These are phyloP conservation scores for Bruguiera parviflora DNA, from an alignment of 345 rosid genomes.

Conservation along the genomic window DNA sequence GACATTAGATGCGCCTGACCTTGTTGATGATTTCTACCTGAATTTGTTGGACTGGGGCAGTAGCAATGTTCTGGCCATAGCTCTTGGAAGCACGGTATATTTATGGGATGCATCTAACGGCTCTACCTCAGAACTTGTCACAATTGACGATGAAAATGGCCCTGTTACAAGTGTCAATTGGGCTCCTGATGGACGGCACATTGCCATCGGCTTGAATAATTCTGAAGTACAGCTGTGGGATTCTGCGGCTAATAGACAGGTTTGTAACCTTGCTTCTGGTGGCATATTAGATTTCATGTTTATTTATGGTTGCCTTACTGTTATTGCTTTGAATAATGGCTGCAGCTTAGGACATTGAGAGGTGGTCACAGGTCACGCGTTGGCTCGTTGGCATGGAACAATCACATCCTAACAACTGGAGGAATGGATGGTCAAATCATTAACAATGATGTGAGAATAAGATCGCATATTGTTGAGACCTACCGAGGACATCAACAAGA, in stretches of 20 bases:
- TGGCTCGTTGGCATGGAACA: constrained; percentile 21
- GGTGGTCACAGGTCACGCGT: constrained; percentile 32
- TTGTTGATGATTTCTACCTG: constrained; percentile 47
- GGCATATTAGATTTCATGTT: background rate
- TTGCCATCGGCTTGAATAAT: constrained; percentile 38
- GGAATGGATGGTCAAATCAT: constrained; percentile 44
- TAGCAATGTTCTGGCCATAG: constrained; percentile 29
- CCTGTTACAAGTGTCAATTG: constrained; percentile 39
- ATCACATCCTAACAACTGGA: constrained; percentile 32
- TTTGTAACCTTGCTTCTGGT: background rate
- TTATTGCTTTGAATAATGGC: background rate
- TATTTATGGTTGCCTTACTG: background rate
- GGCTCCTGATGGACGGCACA: constrained; percentile 32
- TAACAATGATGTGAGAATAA: constrained; percentile 46
- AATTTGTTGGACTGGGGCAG: constrained; percentile 40
- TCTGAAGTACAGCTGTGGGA: constrained; percentile 38
- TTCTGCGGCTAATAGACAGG: constrained; percentile 20
- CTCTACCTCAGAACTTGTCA: constrained; percentile 45
- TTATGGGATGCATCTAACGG: constrained; percentile 25
- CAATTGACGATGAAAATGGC: constrained; percentile 36
- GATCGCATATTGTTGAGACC: constrained; percentile 36
- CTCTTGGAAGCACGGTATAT: constrained; percentile 24
- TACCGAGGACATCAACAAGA: constrained; percentile 22
- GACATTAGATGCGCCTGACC: constrained; percentile 49
- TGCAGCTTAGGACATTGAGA: constrained; percentile 26